Evolutionary conservation across 1,139 yeast species (phyloP).

Genomic region (Sugiyamaella grinbergsii): DNA sequence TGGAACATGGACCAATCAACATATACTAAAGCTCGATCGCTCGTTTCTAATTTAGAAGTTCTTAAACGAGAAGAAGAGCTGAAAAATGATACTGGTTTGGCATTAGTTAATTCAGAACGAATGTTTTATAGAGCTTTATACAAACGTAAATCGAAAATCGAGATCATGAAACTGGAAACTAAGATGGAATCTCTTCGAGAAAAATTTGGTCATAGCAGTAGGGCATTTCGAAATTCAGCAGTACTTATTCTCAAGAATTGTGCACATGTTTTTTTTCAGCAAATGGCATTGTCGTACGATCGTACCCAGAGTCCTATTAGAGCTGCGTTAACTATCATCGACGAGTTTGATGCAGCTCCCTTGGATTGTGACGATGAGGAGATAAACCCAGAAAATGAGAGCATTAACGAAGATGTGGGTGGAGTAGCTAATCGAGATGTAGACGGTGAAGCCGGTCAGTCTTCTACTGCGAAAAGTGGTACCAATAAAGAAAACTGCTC

Average conservation of each 20-base stretch:
- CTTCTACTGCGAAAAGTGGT: background rate
- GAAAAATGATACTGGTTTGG: constrained; percentile 24
- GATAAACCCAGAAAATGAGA: background rate
- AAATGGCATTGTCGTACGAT: constrained; percentile 22
- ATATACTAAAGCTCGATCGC: constrained; percentile 4
- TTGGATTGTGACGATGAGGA: background rate
- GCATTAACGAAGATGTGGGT: background rate
- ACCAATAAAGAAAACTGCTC: background rate
- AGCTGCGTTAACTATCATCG: constrained; percentile 23
- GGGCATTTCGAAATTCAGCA: constrained; percentile 24
- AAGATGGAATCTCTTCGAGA: constrained; percentile 24
- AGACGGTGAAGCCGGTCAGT: too few relatives aligned
- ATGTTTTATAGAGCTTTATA: constrained; percentile 30
- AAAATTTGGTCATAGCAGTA: constrained; percentile 20
- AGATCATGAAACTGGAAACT: constrained; percentile 27
- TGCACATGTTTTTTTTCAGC: constrained; percentile 26
- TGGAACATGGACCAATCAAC: constrained; percentile 9
- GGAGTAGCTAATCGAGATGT: background rate
- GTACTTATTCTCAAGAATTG: constrained; percentile 26
- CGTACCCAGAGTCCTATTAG: constrained; percentile 20
- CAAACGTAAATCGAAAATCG: constrained; percentile 26
- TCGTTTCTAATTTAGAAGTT: constrained; percentile 27
- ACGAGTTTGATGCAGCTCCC: constrained; percentile 19
- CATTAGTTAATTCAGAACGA: constrained; percentile 26
- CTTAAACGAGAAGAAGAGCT: constrained; percentile 28